These are phyloP conservation scores for Fraxinus latifolia DNA, from an alignment of 305 asterid species.

Conservation along the genomic window DNA sequence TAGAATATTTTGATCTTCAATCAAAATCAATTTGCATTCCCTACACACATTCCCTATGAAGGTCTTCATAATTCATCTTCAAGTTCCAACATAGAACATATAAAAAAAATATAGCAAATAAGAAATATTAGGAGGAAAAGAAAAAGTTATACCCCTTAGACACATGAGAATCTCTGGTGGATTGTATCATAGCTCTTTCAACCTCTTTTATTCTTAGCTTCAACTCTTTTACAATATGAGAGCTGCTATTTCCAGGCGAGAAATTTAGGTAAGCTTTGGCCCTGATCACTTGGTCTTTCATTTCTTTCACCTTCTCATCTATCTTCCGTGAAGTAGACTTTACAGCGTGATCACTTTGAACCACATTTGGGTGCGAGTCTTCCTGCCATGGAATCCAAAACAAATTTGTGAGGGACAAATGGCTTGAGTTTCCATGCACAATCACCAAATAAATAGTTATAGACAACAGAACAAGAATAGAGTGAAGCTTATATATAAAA, in stretches of 20 bases:
- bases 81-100: background rate
- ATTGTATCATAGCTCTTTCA: slow-evolving; percentile 57
- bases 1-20: background rate
- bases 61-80: background rate
- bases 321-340: slow-evolving; percentile 32
- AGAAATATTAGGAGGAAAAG: background rate
- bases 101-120: background rate
- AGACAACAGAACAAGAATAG: slow-evolving; percentile 7
- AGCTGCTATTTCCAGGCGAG: slow-evolving; percentile 55
- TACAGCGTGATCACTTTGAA: slow-evolving; percentile 31
- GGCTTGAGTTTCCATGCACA: slow-evolving; percentile 9
- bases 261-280: slow-evolving; percentile 67
- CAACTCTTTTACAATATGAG: slow-evolving; percentile 78
- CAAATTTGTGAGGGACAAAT: slow-evolving; percentile 1
- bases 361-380: slow-evolving; percentile 32
- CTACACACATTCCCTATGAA: slow-evolving; percentile 8
- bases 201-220: slow-evolving; percentile 73
- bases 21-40: slow-evolving; percentile 10
- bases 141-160: slow-evolving; percentile 49
- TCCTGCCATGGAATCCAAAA: slow-evolving; percentile 41
- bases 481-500: background rate
- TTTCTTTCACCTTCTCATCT: slow-evolving; percentile 70
- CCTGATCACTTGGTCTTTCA: slow-evolving; percentile 81
- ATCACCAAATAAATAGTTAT: slow-evolving; percentile 6
- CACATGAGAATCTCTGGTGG: slow-evolving; percentile 60